Percentiles rank a stretch among this genome's conserved stretches.
Evolutionary conservation across 1,284 basidiomycete genomes (phyloP).

Genomic region (Marasmius sp.): DNA sequence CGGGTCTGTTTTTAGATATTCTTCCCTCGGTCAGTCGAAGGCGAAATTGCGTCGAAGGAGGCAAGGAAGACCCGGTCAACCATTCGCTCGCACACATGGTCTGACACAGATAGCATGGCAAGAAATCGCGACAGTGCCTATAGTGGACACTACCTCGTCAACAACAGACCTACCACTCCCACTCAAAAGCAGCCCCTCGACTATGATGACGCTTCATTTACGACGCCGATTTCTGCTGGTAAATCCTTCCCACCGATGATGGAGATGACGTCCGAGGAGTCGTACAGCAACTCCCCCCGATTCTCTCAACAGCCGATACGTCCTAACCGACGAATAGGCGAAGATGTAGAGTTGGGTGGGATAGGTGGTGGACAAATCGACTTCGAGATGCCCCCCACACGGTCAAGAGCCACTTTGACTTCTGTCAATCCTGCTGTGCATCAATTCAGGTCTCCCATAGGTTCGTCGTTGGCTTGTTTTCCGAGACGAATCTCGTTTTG

Average conservation of each 20-base stretch:
- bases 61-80: slow-evolving; percentile 30
- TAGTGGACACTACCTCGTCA: neutral
- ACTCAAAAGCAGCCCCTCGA: neutral
- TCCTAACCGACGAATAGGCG: slow-evolving; percentile 41
- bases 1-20: slow-evolving; percentile 52
- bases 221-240: neutral
- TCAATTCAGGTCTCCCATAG: slow-evolving; percentile 52
- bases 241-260: slow-evolving; percentile 14
- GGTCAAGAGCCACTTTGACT: slow-evolving; percentile 31
- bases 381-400: slow-evolving; percentile 36
- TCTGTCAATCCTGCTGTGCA: slow-evolving; percentile 43
- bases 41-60: slow-evolving; percentile 55
- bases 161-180: slow-evolving; percentile 2
- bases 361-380: slow-evolving; percentile 18
- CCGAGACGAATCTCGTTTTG: neutral
- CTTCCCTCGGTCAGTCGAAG: slow-evolving; percentile 71
- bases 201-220: neutral
- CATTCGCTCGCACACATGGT: slow-evolving; percentile 13
- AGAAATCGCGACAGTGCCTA: slow-evolving; percentile 1
- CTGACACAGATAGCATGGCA: slow-evolving; percentile 4
- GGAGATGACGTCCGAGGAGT: slow-evolving; percentile 6
- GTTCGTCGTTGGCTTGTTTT: slow-evolving; percentile 28
- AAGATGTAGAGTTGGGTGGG: slow-evolving; percentile 40
- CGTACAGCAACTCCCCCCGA: slow-evolving; percentile 16
- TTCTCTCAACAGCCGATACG: slow-evolving; percentile 29